A percentile compares a stretch with the other conserved stretches of the same genome.
Evolutionary conservation across 805 yeast species (phyloP).

Genomic region (Candida mattraensis): DNA sequence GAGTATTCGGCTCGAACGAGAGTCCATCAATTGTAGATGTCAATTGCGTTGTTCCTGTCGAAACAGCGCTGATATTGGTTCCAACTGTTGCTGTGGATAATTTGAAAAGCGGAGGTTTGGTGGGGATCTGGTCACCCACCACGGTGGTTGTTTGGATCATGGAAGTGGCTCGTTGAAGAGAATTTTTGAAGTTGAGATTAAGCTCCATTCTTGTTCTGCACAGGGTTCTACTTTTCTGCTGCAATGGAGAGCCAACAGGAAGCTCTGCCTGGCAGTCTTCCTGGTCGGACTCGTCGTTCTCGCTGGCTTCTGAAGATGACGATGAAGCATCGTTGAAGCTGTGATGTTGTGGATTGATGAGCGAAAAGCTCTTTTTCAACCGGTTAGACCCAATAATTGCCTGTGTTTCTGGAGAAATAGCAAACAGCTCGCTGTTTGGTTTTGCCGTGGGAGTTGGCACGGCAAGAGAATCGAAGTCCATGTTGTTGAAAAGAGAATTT

Average conservation of each 20-base stretch:
- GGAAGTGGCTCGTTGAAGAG: constrained; percentile 31
- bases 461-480: constrained; percentile 7
- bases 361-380: constrained; percentile 26
- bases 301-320: constrained; percentile 19
- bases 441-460: constrained; percentile 7
- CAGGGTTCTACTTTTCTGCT: constrained; percentile 26
- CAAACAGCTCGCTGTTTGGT: constrained; percentile 1
- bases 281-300: constrained; percentile 18
- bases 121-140: too few relatives aligned
- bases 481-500: constrained; percentile 3
- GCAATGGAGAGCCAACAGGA: constrained; percentile 42
- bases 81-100: constrained; percentile 15
- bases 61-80: constrained; percentile 13
- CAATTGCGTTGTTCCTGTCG: constrained; percentile 27
- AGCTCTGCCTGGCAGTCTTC: constrained; percentile 13
- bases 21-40: constrained; percentile 25
- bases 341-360: constrained; percentile 23
- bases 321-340: constrained; percentile 16
- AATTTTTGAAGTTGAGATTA: constrained; percentile 18
- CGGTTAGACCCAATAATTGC: constrained; percentile 19
- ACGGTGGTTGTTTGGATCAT: constrained; percentile 17
- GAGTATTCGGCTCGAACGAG: constrained; percentile 5
- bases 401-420: constrained; percentile 23
- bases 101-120: constrained; percentile 16
- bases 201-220: constrained; percentile 18